Percentiles rank a stretch among this genome's conserved stretches.
These are phyloP conservation scores for Sistotremastrum suecicum DNA, from an alignment of 768 basidiomycete genomes.

Conservation along the genomic window DNA sequence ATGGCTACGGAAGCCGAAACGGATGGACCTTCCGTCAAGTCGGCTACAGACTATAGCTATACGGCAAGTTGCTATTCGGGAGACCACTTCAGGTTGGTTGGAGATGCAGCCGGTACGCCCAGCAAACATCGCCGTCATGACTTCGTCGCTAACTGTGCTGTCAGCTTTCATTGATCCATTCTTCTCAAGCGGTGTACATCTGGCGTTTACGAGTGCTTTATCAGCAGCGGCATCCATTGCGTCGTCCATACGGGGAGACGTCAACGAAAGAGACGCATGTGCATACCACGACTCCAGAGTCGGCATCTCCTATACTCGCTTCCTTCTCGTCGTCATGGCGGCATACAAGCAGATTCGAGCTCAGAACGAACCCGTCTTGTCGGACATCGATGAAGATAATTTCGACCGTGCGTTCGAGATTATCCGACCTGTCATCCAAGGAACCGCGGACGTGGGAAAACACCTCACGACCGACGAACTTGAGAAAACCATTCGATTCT, in stretches of 20 bases:
- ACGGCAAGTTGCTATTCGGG: conserved; percentile 2
- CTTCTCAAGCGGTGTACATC: conserved; percentile 4
- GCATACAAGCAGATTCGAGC: conserved; percentile 3
- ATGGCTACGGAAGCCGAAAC: not conserved
- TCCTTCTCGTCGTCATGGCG: conserved; percentile 1
- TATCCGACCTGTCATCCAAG: conserved; percentile 9
- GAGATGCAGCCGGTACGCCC: conserved; percentile 3
- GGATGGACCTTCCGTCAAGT: not conserved
- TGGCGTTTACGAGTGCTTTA: conserved; percentile 2
- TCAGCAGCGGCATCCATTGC: conserved; percentile 3
- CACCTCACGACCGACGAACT: conserved; percentile 8
- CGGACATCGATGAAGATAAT: conserved; percentile 1
- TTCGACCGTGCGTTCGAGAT: conserved; percentile 2
- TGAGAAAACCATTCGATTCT: conserved; percentile 11
- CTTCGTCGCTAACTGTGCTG: not conserved
- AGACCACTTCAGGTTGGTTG: conserved; percentile 4
- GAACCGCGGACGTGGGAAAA: conserved; percentile 11
- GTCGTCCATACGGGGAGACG: not conserved
- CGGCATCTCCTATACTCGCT: conserved; percentile 1
- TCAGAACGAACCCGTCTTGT: not conserved
- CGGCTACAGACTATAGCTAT: conserved; percentile 4
- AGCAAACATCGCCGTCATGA: not conserved
- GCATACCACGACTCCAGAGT: conserved; percentile 1
- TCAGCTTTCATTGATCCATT: conserved; percentile 4
- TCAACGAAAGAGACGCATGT: not conserved